phyloP scores from a whole-genome alignment of 192 early-diverging fungal genomes.

The Chytriomyces sp. region DNA sequence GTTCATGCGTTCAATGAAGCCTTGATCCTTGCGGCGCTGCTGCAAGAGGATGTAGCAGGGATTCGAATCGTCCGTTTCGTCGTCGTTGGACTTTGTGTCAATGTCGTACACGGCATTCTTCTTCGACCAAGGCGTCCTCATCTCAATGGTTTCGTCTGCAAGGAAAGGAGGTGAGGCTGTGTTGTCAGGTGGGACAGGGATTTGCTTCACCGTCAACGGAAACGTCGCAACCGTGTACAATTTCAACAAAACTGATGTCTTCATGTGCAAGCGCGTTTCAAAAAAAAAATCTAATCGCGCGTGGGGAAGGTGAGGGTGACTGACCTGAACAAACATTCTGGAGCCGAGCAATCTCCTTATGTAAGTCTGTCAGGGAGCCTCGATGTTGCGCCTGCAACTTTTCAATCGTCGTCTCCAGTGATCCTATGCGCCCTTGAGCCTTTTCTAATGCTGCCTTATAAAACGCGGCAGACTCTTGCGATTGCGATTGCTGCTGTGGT shows the following conservation, averaged over 20 bases:
- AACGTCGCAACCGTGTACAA: slow-evolving; percentile 6
- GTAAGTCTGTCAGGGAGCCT: slow-evolving; percentile 40
- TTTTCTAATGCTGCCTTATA: slow-evolving; percentile 27
- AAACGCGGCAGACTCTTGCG: no score
- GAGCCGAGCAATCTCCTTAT: slow-evolving; percentile 49
- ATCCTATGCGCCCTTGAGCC: slow-evolving; percentile 32
- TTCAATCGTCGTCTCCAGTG: slow-evolving; percentile 51
- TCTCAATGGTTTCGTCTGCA: no score
- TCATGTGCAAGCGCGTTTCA: no score
- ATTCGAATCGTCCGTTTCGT: background rate
- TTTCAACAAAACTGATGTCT: slow-evolving; percentile 26
- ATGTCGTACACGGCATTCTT: no score
- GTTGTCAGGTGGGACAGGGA: background rate
- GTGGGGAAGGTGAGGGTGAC: no score
- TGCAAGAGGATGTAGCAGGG: slow-evolving; percentile 44
- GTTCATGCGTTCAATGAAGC: slow-evolving; percentile 41
- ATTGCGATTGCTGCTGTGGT: background rate
- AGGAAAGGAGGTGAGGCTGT: no score
- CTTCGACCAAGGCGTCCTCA: slow-evolving; percentile 18
- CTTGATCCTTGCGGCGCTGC: slow-evolving; percentile 48
- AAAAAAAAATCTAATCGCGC: no score
- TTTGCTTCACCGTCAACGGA: background rate
- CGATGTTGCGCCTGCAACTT: slow-evolving; percentile 47
- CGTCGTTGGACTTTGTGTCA: background rate
- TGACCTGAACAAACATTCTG: slow-evolving; percentile 49